Percentiles rank a stretch among this genome's conserved stretches.
These are phyloP conservation scores for Trypanosoma cruzi DNA, from an alignment of 208 protist genomes.

Conservation along the genomic window DNA sequence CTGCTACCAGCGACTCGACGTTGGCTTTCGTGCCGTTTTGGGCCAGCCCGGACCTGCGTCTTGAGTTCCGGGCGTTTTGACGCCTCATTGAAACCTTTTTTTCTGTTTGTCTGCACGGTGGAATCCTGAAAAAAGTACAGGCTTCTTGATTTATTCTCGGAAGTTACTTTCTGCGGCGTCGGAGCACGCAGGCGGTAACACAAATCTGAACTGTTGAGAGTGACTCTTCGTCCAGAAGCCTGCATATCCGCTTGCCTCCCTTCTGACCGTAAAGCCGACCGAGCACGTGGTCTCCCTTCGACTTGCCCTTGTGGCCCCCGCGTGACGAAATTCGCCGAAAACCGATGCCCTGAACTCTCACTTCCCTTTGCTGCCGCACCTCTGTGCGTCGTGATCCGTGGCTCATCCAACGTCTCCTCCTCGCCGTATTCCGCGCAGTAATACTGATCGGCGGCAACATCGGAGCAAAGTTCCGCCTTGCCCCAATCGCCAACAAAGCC, in stretches of 20 bases:
- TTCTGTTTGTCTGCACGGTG: not conserved
- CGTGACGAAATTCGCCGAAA: not conserved
- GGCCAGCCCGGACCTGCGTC: not conserved
- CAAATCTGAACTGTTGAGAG: not conserved
- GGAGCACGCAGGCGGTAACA: slow-evolving; percentile 23
- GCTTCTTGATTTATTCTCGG: not conserved
- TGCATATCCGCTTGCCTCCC: not conserved
- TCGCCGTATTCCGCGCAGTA: slow-evolving; percentile 24
- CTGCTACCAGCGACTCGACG: not conserved
- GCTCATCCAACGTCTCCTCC: slow-evolving; percentile 1
- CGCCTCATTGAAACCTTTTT: not conserved
- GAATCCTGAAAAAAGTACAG: slow-evolving; percentile 8
- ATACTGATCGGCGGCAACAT: slow-evolving; percentile 23
- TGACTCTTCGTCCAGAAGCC: not conserved
- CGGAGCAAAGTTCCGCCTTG: slow-evolving; percentile 5
- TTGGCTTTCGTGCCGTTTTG: not conserved
- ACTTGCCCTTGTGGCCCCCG: not conserved
- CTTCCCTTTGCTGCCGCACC: not conserved
- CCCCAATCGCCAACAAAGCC: not conserved
- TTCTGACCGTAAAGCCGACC: not conserved
- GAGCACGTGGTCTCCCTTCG: not conserved
- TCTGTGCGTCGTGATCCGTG: not conserved
- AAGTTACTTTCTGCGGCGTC: not conserved
- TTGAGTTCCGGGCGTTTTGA: not conserved
- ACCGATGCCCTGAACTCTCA: not conserved